Percentiles rank a stretch among this genome's conserved stretches.
Evolutionary conservation across 257 asterid species (phyloP).

Genomic region (Lantana camara): DNA sequence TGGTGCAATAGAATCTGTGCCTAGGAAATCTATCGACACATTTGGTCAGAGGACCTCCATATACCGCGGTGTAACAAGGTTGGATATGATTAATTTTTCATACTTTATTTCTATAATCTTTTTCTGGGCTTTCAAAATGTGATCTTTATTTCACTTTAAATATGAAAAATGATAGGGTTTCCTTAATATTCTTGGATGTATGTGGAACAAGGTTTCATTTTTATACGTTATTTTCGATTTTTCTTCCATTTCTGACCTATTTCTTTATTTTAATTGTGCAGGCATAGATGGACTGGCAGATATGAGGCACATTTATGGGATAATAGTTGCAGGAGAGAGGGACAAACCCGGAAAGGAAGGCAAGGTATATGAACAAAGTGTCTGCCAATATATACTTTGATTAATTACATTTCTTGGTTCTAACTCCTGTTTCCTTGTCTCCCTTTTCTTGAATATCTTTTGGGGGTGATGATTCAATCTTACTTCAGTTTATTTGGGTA

Average conservation of each 20-base stretch:
- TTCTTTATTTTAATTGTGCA: constrained; percentile 16
- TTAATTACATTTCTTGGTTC: constrained; percentile 22
- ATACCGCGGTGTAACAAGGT: constrained; percentile 87
- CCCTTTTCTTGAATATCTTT: constrained; percentile 19
- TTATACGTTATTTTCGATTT: not conserved
- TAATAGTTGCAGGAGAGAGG: constrained; percentile 93
- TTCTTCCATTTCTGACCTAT: not conserved
- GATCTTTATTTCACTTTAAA: no score
- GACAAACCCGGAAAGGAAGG: constrained; percentile 97
- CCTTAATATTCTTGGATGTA: no score
- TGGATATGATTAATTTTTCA: not conserved
- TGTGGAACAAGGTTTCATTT: constrained; percentile 54
- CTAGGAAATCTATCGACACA: constrained; percentile 70
- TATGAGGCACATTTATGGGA: constrained; percentile 97
- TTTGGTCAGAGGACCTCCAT: constrained; percentile 90
- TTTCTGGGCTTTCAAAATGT: no score
- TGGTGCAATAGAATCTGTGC: constrained; percentile 56
- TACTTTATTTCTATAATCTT: no score
- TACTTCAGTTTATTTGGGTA: constrained; percentile 84
- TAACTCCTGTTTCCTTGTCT: constrained; percentile 40
- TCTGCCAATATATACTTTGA: constrained; percentile 41
- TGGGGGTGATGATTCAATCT: constrained; percentile 30
- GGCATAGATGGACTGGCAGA: constrained; percentile 95
- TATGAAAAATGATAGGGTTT: no score
- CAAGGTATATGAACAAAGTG: constrained; percentile 59